phyloP scores from a whole-genome alignment of 495 filamentous ascomycete genomes.

The Umbilicaria muhlenbergii region DNA sequence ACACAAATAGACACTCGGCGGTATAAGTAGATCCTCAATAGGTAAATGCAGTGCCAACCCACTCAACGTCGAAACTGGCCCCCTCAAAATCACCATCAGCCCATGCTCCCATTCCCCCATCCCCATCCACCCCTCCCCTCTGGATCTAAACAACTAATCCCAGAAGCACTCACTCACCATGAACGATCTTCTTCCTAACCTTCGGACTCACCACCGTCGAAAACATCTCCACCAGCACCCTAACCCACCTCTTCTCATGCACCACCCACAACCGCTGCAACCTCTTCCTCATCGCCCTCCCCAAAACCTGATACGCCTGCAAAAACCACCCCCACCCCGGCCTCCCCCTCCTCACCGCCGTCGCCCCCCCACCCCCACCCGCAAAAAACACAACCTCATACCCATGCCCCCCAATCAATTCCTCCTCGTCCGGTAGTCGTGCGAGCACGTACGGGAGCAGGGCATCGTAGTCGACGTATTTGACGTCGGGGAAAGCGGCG shows the following conservation, averaged over 20 bases:
- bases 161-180: constrained; percentile 21
- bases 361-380: constrained; percentile 21
- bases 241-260: constrained; percentile 39
- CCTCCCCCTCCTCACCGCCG: constrained; percentile 22
- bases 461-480: constrained; percentile 32
- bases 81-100: not conserved
- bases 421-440: constrained; percentile 35
- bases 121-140: not conserved
- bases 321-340: constrained; percentile 43
- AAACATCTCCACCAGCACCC: constrained; percentile 39
- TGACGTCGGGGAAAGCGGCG: constrained; percentile 37
- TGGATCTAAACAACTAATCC: not conserved
- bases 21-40: constrained; percentile 33
- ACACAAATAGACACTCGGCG: constrained; percentile 34
- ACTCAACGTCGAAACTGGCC: constrained; percentile 31
- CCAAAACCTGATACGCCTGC: constrained; percentile 39
- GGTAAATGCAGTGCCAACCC: constrained; percentile 30
- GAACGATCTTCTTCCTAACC: constrained; percentile 38
- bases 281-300: constrained; percentile 34
- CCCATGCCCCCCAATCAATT: constrained; percentile 30
- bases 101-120: not conserved
- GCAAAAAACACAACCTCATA: constrained; percentile 43
- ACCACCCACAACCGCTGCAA: constrained; percentile 38
- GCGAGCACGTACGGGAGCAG: constrained; percentile 41
- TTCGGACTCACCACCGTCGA: constrained; percentile 40